These are phyloP conservation scores for Arthroderma uncinatum DNA, from an alignment of 2,329 filamentous ascomycete species.

Conservation along the genomic window DNA sequence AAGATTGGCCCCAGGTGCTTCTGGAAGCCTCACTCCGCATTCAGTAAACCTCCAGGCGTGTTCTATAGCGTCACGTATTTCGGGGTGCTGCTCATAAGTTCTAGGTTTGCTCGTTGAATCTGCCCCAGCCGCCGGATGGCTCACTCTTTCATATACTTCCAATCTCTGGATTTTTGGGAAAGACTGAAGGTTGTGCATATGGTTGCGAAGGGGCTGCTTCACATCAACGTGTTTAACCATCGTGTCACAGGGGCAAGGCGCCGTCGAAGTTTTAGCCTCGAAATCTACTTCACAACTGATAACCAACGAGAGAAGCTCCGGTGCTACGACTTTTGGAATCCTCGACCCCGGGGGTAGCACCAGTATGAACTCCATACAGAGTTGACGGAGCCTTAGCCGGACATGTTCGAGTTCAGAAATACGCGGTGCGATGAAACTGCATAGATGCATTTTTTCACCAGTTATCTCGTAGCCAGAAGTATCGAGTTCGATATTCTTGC, in stretches of 20 bases:
- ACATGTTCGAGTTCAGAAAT: slow-evolving; percentile 8
- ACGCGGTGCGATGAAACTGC: slow-evolving; percentile 7
- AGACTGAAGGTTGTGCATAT: neutral
- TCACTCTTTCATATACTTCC: neutral
- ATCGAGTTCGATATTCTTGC: slow-evolving; percentile 12
- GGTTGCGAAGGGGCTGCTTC: neutral
- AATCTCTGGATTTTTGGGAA: neutral
- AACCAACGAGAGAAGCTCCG: slow-evolving; percentile 10
- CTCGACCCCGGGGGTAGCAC: neutral
- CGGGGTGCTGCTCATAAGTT: neutral
- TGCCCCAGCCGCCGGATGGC: neutral
- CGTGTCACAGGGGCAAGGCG: neutral
- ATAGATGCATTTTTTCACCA: slow-evolving; percentile 9
- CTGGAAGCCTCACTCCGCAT: neutral
- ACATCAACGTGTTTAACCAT: neutral
- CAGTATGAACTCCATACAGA: slow-evolving; percentile 7
- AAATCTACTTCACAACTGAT: slow-evolving; percentile 7
- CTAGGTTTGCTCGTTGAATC: neutral
- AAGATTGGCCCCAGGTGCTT: neutral
- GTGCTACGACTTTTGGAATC: neutral
- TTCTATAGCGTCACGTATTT: neutral
- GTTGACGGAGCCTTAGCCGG: slow-evolving; percentile 8
- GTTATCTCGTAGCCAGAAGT: slow-evolving; percentile 10
- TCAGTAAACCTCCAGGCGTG: neutral
- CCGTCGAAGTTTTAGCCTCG: neutral